Percentiles rank a stretch among this genome's conserved stretches.
These are phyloP conservation scores for Gloeophyllum trabeum DNA, from an alignment of 768 basidiomycete genomes.

Conservation along the genomic window DNA sequence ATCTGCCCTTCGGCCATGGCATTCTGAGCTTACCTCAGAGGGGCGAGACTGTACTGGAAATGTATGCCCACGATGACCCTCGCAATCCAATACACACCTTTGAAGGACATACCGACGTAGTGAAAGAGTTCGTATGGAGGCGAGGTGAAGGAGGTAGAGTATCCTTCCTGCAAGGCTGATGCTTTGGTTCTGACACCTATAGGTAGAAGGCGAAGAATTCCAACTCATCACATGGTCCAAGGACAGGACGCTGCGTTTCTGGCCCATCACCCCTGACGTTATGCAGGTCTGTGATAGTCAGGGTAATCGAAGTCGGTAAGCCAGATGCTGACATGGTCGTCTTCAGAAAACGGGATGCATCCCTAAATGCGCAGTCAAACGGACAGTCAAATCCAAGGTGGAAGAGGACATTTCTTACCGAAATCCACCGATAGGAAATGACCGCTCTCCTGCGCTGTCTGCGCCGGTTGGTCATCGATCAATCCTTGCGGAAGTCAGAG, in stretches of 20 bases:
- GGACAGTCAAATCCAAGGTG: conserved; percentile 8
- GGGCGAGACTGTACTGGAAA: conserved; percentile 72
- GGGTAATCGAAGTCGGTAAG: too few relatives aligned
- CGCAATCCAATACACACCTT: conserved; percentile 58
- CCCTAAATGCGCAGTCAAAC: conserved; percentile 5
- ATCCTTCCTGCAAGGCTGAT: background rate
- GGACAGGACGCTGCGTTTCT: conserved; percentile 84
- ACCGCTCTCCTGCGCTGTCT: conserved; percentile 37
- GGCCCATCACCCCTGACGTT: conserved; percentile 68
- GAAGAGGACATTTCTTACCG: conserved; percentile 38
- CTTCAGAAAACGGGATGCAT: conserved; percentile 16
- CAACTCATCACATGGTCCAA: conserved; percentile 77
- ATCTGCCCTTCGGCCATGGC: conserved; percentile 87
- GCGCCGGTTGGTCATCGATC: conserved; percentile 57
- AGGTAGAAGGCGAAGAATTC: conserved; percentile 32
- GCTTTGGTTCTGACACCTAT: background rate
- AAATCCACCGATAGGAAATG: conserved; percentile 32
- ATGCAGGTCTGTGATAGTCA: conserved; percentile 40
- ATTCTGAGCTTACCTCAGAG: conserved; percentile 83
- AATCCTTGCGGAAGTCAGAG: conserved; percentile 64
- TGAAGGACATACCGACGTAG: conserved; percentile 85
- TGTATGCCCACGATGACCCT: conserved; percentile 48
- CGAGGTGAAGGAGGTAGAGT: conserved; percentile 43
- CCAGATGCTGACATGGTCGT: background rate
- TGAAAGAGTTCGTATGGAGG: conserved; percentile 98